Conservation (phyloP, 1,284 basidiomycete species). For the Ustanciosporium gigantosporum region DNA sequence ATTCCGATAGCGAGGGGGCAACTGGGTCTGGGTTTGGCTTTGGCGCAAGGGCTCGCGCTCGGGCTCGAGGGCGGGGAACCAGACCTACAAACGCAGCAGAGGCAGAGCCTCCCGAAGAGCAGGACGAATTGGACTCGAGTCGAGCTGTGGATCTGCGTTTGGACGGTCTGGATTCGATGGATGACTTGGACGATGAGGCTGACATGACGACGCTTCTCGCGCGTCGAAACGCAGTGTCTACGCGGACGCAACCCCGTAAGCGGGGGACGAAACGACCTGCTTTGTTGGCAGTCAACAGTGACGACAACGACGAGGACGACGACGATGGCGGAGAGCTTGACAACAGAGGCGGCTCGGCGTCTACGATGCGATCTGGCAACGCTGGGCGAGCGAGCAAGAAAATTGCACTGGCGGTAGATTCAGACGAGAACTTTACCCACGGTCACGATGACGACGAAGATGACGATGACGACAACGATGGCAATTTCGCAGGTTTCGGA, state of each 20-base stretch:
- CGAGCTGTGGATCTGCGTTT: constrained; percentile 9
- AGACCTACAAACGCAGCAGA: not conserved
- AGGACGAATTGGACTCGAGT: not conserved
- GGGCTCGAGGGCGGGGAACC: too few species aligned
- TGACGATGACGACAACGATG: constrained; percentile 14
- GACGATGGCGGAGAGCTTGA: not conserved
- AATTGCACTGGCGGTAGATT: not conserved
- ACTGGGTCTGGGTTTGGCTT: too few species aligned
- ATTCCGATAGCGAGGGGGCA: not conserved
- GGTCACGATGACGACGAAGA: not conserved
- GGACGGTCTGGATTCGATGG: constrained; percentile 26
- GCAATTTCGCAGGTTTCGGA: constrained; percentile 39
- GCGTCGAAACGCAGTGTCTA: too few species aligned
- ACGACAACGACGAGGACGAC: constrained; percentile 9
- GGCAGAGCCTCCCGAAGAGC: not conserved
- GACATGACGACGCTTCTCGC: constrained; percentile 26
- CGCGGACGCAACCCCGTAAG: too few species aligned
- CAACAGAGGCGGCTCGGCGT: too few species aligned
- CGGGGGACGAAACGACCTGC: too few species aligned
- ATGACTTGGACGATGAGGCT: constrained; percentile 14
- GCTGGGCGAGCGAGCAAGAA: not conserved
- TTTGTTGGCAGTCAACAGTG: too few species aligned
- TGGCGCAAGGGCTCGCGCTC: too few species aligned
- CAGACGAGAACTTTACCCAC: too few species aligned
- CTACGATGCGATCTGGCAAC: too few species aligned